These are phyloP conservation scores for Meripilus lineatus DNA, from an alignment of 1,284 basidiomycete species.

Conservation along the genomic window DNA sequence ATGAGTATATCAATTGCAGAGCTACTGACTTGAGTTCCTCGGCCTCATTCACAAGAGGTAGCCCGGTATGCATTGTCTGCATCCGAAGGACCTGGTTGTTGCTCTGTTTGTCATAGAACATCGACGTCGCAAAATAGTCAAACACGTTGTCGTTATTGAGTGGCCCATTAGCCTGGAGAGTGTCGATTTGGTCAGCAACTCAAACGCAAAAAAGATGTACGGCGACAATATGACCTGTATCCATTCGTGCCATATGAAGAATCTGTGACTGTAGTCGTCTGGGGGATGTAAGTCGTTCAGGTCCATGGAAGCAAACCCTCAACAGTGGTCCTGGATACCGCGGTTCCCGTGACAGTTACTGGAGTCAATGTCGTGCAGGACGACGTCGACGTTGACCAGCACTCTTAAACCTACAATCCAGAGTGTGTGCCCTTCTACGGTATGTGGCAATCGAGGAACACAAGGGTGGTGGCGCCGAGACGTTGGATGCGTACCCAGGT, in stretches of 20 bases:
- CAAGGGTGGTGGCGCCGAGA: constrained; percentile 3
- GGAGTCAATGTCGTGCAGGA: not conserved
- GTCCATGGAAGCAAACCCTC: constrained; percentile 42
- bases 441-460: constrained; percentile 1
- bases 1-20: too few relatives aligned
- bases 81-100: constrained; percentile 86
- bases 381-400: constrained; percentile 7
- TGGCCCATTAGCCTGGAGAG: constrained; percentile 63
- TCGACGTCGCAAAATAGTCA: constrained; percentile 80
- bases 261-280: constrained; percentile 74
- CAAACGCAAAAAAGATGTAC: constrained; percentile 1
- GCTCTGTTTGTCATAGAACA: constrained; percentile 89
- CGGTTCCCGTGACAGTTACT: too few relatives aligned
- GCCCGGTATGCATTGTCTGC: constrained; percentile 80
- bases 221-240: constrained; percentile 51
- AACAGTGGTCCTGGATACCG: not conserved
- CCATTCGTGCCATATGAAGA: constrained; percentile 87
- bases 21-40: constrained; percentile 69
- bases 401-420: too few relatives aligned
- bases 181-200: constrained; percentile 11
- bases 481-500: not conserved
- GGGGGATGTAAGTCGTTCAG: constrained; percentile 68
- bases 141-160: constrained; percentile 73
- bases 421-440: too few relatives aligned
- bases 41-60: constrained; percentile 65